Percentiles rank a stretch among this genome's conserved stretches.
Evolutionary conservation across 2,329 filamentous ascomycete genomes (phyloP).

Genomic region (Huntiella decipiens): DNA sequence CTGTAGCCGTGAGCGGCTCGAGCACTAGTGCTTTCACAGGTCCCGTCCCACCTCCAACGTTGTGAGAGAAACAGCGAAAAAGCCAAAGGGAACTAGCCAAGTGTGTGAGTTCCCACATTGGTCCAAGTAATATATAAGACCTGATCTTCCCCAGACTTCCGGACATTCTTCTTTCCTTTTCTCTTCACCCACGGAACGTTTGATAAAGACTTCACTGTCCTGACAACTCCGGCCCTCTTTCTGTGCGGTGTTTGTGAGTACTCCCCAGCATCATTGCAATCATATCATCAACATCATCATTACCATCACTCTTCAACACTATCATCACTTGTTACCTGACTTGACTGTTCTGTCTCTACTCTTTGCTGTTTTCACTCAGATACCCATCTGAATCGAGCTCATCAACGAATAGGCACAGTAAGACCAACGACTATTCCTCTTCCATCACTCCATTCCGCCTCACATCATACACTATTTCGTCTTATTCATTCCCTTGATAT

Average conservation of each 20-base stretch:
- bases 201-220: conserved; percentile 16
- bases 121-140: not conserved
- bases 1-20: too few species aligned
- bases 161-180: conserved; percentile 18
- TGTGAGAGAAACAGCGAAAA: too few species aligned
- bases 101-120: too few species aligned
- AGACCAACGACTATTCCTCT: not conserved
- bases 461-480: not conserved
- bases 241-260: conserved; percentile 24
- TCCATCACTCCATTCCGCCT: not conserved
- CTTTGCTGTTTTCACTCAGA: not conserved
- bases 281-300: not conserved
- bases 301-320: not conserved
- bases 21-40: too few species aligned
- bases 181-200: conserved; percentile 31
- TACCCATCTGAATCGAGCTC: not conserved
- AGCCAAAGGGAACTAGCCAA: too few species aligned
- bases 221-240: conserved; percentile 19
- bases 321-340: not conserved
- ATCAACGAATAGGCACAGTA: not conserved
- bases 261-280: conserved; percentile 23
- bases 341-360: not conserved
- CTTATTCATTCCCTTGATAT: not conserved
- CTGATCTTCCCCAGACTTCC: conserved; percentile 1
- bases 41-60: too few species aligned